A percentile compares a stretch with the other conserved stretches of the same genome.
Conservation (phyloP, 805 yeast species). For the Allodekkera sacchari region DNA sequence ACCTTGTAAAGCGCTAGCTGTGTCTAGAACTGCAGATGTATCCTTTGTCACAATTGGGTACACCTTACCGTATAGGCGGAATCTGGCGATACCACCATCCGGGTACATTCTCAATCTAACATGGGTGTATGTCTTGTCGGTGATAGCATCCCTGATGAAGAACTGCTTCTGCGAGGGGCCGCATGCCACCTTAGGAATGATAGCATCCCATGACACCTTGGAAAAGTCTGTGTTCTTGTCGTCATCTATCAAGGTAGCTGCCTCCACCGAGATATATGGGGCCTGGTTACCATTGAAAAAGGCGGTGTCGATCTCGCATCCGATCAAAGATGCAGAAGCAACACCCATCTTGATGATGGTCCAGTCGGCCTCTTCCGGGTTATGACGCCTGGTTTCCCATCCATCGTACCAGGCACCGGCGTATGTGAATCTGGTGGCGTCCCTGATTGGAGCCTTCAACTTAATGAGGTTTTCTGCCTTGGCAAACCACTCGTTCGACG, state of each 20-base stretch:
- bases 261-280: constrained; percentile 82
- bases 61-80: constrained; percentile 81
- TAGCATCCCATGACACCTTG: constrained; percentile 54
- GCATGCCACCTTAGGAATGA: constrained; percentile 68
- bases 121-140: constrained; percentile 64
- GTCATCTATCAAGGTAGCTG: constrained; percentile 32
- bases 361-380: constrained; percentile 78
- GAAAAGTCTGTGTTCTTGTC: constrained; percentile 16
- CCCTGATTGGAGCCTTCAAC: constrained; percentile 74
- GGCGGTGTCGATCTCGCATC: constrained; percentile 88
- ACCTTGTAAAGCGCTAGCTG: constrained; percentile 78
- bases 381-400: constrained; percentile 97
- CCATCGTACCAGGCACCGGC: constrained; percentile 99
- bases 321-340: constrained; percentile 66
- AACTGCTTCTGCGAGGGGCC: constrained; percentile 87
- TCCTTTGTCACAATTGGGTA: constrained; percentile 57
- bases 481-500: constrained; percentile 93
- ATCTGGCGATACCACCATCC: constrained; percentile 96
- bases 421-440: constrained; percentile 67
- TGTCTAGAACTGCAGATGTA: constrained; percentile 43
- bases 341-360: constrained; percentile 81
- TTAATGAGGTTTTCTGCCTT: constrained; percentile 81
- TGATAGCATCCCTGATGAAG: constrained; percentile 52
- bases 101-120: constrained; percentile 89
- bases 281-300: constrained; percentile 95